Base-by-base conservation (phyloP, 2,329 filamentous ascomycete species). In the Cercospora janseana region DNA sequence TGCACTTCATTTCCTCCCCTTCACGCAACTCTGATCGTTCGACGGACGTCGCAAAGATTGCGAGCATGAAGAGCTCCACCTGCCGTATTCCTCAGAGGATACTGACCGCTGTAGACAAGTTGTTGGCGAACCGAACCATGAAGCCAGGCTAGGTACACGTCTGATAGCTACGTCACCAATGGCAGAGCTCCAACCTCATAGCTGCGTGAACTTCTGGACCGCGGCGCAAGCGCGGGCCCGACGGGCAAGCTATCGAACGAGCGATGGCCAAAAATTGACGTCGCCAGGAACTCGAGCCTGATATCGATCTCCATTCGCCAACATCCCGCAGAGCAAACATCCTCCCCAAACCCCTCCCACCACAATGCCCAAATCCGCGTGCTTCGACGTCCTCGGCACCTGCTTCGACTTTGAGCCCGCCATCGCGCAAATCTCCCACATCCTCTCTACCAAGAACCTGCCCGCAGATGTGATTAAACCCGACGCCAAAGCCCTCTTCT, bases 351-450 rank as follows among this genome's bases (percentile, higher is more conserved):
- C 16, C 20, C 20, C n/a, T 6, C 21, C 16, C 8, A n/a, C 15
- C 18, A 47, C 23, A 6, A 58, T 58, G 53, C 42, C 49, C 12
- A 62, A 63, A 55, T 64, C 61, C 21, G 57, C 54, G 16, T 58
- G 56, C 54, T 65, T 65, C 56, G 63, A 65, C 49, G 61, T 65
- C 27, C 58, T 65, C 28, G 63, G 63, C 32, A 65, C 63, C 20
- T 65, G 63, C 52, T 65, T 65, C 57, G 51, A 49, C 55, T 64
- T 65, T 57, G 26, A 57, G n/a, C 20, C 37, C 29, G 60, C 62
- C 50, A 61, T 64, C 26, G 23, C 48, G 15, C 28, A 40, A 20
- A 64, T 65, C 47, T 10, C 48, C 15, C 12, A 46, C 8, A 60
- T 59, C 29, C 53, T 65, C 7, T 57, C 54, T 18, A 23, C 49